Evolutionary conservation across 306 rosid species (phyloP).

Genomic region (Sicyos edulis): DNA sequence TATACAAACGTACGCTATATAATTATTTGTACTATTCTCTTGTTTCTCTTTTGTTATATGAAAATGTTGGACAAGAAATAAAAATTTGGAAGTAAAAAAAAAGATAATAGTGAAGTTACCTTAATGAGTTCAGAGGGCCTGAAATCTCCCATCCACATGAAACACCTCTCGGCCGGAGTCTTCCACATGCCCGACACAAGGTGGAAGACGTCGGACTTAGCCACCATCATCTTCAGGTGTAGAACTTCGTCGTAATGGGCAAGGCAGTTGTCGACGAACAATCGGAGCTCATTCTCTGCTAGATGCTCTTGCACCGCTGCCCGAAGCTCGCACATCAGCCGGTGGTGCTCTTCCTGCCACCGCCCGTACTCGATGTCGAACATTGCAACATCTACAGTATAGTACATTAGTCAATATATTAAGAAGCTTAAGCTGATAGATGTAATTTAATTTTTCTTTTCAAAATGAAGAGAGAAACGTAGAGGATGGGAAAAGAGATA

Average conservation of each 20-base stretch:
- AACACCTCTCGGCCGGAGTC: constrained; percentile 89
- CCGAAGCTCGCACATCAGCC: constrained; percentile 67
- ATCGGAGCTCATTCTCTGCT: constrained; percentile 66
- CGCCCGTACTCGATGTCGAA: constrained; percentile 78
- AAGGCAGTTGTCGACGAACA: constrained; percentile 61
- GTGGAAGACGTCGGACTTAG: constrained; percentile 74
- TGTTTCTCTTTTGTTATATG: too few species aligned
- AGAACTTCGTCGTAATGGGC: constrained; percentile 64
- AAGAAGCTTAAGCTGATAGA: too few species aligned
- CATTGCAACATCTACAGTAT: constrained; percentile 52
- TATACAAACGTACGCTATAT: neutral
- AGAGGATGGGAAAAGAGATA: too few species aligned
- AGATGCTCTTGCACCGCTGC: constrained; percentile 81
- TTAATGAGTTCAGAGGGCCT: constrained; percentile 88
- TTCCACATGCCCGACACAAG: constrained; percentile 89
- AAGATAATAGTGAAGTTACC: constrained; percentile 31
- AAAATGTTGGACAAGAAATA: neutral
- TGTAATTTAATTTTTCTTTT: neutral
- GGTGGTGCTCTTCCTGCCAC: constrained; percentile 85
- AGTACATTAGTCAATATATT: neutral
- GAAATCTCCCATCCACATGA: constrained; percentile 94
- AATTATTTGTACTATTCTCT: neutral
- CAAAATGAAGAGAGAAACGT: too few species aligned
- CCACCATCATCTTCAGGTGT: constrained; percentile 62
- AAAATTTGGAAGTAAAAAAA: neutral